Percentiles rank a stretch among this genome's conserved stretches.
These are phyloP conservation scores for Exserohilum rostratum DNA, from an alignment of 2,329 filamentous ascomycete species.

Conservation along the genomic window DNA sequence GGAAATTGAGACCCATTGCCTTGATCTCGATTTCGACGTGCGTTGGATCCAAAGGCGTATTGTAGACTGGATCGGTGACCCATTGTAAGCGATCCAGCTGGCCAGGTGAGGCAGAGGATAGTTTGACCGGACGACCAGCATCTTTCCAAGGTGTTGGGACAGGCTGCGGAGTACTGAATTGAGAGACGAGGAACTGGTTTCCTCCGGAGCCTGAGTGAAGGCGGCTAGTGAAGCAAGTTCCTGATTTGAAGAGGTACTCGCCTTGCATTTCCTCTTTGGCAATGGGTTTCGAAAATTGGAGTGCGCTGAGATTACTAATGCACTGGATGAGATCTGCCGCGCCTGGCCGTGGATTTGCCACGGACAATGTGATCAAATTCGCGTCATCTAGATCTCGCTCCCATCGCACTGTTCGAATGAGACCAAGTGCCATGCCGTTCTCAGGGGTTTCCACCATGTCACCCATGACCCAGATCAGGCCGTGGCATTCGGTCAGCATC, in stretches of 20 bases:
- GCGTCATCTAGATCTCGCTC: conserved; percentile 1
- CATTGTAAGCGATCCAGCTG: background rate
- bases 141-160: background rate
- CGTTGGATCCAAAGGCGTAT: background rate
- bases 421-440: background rate
- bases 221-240: background rate
- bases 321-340: background rate
- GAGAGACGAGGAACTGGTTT: background rate
- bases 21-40: background rate
- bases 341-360: background rate
- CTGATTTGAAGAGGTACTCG: background rate
- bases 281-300: background rate
- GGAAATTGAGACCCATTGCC: conserved; percentile 2
- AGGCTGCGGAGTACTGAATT: conserved; percentile 1
- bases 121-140: background rate
- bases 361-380: background rate
- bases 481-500: background rate
- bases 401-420: conserved; percentile 3
- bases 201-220: background rate
- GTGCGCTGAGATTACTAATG: background rate
- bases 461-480: background rate
- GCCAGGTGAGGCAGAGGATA: background rate
- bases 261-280: background rate
- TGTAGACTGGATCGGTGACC: background rate
- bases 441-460: background rate